Conservation (phyloP, 495 filamentous ascomycete genomes). For the Podospora bellae-mahoneyi region DNA sequence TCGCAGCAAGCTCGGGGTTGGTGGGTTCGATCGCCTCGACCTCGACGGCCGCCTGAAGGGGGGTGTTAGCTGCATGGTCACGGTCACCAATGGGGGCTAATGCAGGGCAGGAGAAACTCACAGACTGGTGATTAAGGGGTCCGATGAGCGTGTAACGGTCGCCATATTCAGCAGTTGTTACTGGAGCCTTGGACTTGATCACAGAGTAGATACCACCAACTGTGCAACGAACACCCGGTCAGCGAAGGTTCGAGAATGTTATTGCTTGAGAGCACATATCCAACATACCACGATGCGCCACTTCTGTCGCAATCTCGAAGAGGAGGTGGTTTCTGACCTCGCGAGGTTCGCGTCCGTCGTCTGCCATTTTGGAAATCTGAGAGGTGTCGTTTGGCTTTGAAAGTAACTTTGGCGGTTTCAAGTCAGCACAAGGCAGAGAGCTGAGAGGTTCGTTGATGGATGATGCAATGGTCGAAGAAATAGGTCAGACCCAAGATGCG, state of each 20-base stretch:
- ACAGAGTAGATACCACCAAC: slow-evolving; percentile 99
- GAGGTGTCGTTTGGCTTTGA: not conserved
- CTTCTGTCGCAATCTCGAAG: slow-evolving; percentile 94
- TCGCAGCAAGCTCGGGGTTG: slow-evolving; percentile 72
- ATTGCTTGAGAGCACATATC: not conserved
- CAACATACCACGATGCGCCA: slow-evolving; percentile 81
- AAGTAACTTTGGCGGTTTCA: slow-evolving; percentile 2
- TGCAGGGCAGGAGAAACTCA: slow-evolving; percentile 42
- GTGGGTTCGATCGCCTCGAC: slow-evolving; percentile 88
- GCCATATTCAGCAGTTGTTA: slow-evolving; percentile 97
- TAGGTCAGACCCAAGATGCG: not conserved
- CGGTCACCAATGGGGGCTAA: not conserved
- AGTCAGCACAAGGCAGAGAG: not conserved
- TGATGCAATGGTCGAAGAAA: not conserved
- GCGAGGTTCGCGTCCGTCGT: slow-evolving; percentile 38
- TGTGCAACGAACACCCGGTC: slow-evolving; percentile 31
- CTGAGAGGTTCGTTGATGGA: not conserved
- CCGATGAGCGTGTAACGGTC: slow-evolving; percentile 94
- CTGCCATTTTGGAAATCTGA: slow-evolving; percentile 28
- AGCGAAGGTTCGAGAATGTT: slow-evolving; percentile 7
- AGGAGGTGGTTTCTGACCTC: slow-evolving; percentile 57
- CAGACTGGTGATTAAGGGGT: slow-evolving; percentile 84
- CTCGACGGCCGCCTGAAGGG: slow-evolving; percentile 77
- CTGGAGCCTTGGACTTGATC: slow-evolving; percentile 96
- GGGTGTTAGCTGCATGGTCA: slow-evolving; percentile 2